phyloP scores from a whole-genome alignment of 257 asterid species.

The Gentiana macrophylla region DNA sequence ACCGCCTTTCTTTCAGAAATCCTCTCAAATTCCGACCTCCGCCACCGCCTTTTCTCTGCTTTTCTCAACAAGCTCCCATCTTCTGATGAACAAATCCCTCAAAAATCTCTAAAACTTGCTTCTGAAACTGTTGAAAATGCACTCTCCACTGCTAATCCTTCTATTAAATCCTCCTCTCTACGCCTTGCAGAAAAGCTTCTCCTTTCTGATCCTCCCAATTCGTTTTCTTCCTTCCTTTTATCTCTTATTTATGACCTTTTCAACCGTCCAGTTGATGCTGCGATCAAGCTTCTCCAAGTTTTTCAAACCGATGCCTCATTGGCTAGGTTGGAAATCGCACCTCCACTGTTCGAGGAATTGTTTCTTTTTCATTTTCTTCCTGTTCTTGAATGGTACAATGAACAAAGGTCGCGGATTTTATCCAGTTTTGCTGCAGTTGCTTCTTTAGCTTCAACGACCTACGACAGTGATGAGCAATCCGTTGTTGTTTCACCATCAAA shows the following conservation, averaged over 20 bases:
- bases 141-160: constrained; percentile 32
- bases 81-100: constrained; percentile 19
- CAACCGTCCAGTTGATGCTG: constrained; percentile 33
- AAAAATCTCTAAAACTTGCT: constrained; percentile 33
- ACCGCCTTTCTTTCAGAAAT: constrained; percentile 35
- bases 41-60: constrained; percentile 34
- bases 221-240: constrained; percentile 41
- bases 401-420: constrained; percentile 25
- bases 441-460: constrained; percentile 8
- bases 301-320: constrained; percentile 35
- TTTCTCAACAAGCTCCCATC: constrained; percentile 27
- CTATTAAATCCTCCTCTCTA: constrained; percentile 47
- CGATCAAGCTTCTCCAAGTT: constrained; percentile 32
- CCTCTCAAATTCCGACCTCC: constrained; percentile 36
- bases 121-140: constrained; percentile 55
- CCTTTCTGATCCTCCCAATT: constrained; percentile 22
- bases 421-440: constrained; percentile 5
- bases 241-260: constrained; percentile 36
- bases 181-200: constrained; percentile 49
- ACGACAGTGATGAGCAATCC: constrained; percentile 27
- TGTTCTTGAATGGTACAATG: constrained; percentile 44
- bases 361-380: constrained; percentile 46
- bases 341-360: constrained; percentile 43
- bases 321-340: constrained; percentile 51
- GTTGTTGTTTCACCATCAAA: constrained; percentile 21